Evolutionary conservation across 2,329 filamentous ascomycete genomes (phyloP), one percentile per base, ranked within the genome.

Genomic region (Trichophyton rubrum): DNA sequence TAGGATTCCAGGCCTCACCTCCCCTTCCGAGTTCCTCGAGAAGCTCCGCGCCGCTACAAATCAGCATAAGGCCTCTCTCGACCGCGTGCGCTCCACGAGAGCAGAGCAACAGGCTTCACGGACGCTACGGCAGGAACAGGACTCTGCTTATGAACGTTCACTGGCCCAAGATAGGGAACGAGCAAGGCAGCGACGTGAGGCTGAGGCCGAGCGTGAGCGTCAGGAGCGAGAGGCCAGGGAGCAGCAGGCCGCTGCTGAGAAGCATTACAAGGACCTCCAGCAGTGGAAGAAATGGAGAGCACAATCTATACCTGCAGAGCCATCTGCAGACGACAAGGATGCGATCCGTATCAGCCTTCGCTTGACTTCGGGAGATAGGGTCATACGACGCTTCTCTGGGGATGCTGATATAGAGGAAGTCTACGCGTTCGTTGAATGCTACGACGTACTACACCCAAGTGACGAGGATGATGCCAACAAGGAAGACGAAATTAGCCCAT

Each of bases 371-470:
- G 87, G 84, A 0, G 87, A 89, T 56, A 81, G 91, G 47, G 82
- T 96, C 1, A 82, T 95, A 60, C 82, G 92, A 47, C 83, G 82
- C 57, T 97, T 99, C 71, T 73, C 78, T 0, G 78, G 80, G 0
- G 78, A 83, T n/a, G 83, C 88, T 0, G 79, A 82, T 1, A 77
- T 97, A 41, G 92, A 97, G 70, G 90, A 96, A 68, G 76, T 99
- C 4, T 97, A 97, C 72, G 93, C 92, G 0, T 96, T 95, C 74
- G 90, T 97, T 1, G 93, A 99, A 70, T 97, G 92, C 74, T 86
- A 90, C 70, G 85, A 89, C 59, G 67, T 87, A 4, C 67, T 90
- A 2, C 73, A 80, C 40, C 73, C 74, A 1, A 72, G 69, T 22
- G 66, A 53, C 7, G 58, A 63, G 4, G 33, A 38, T 9, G 9